Base-by-base conservation (phyloP, 1,284 basidiomycete species). In the Malassezia restricta region DNA sequence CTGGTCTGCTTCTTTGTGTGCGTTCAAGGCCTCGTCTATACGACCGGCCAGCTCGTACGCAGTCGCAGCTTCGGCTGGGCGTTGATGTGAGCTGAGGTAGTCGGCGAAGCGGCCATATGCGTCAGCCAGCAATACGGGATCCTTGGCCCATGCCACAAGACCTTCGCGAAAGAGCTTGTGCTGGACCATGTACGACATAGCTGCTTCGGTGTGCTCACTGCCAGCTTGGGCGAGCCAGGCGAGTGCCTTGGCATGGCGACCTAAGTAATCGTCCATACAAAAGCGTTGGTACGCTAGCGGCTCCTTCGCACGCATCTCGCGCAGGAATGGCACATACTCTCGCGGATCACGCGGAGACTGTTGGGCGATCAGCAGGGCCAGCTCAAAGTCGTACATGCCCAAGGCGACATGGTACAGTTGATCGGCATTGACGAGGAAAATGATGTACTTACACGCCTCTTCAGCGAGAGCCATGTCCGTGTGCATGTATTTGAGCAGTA, bases 361-460 rank as follows among this genome's bases (percentile, higher is more conserved):
- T 73, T 98, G 94, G 1, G 94, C 92, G 33, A 99, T 81, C 83
- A 98, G 84, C 31, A 98, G 78, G 2, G 95, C 91, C 2, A 99
- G 78, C 20, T 86, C 83, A 75, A 98, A 95, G 74, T 99, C 89
- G 74, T 99, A 99, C 89, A 96, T 96, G 24, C 94, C 92, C 24
- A 99, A 79, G 1, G 94, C 94, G 5, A 86, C 86, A 70, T 96
- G 83, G 76, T 91, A 98, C 3, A 98, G 79, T 57, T 80, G 81
- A 65, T 98, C 83, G 0, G 90, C 88, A 67, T 96, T 89, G 14
- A 89, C 88, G 30, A 99, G 80, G 79, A 96, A 99, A 73, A 99
- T 94, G 73, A 98, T 85, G 68, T 98, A 99, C 73, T 92, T 95
- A 66, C 96, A 86, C 2, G 92, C 92, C 51, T 95, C 90, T 68